A percentile compares a stretch with the other conserved stretches of the same genome.
phyloP scores from a whole-genome alignment of 805 yeast species.

The Blastobotrys parvus region DNA sequence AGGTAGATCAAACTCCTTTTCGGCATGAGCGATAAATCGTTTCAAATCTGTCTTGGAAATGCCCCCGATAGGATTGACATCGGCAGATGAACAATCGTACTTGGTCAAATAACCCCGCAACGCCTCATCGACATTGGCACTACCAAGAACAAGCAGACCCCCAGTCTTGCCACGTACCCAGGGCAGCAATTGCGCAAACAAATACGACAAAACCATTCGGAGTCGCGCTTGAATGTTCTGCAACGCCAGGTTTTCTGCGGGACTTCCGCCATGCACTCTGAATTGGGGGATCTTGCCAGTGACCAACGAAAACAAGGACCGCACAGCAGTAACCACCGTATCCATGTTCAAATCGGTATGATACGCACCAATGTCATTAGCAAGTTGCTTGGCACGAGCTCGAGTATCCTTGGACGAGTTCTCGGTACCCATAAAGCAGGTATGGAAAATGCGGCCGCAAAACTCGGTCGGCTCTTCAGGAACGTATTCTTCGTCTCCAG shows the following conservation, averaged over 20 bases:
- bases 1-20: slow-evolving; percentile 60
- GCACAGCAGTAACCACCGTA: slow-evolving; percentile 62
- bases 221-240: slow-evolving; percentile 96
- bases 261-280: slow-evolving; percentile 89
- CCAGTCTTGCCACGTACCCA: slow-evolving; percentile 80
- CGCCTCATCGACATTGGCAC: slow-evolving; percentile 97
- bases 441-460: slow-evolving; percentile 69
- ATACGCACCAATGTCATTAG: slow-evolving; percentile 71
- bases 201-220: slow-evolving; percentile 87
- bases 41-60: slow-evolving; percentile 91
- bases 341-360: slow-evolving; percentile 94
- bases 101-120: slow-evolving; percentile 92
- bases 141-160: slow-evolving; percentile 84
- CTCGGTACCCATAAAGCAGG: slow-evolving; percentile 92
- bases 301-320: slow-evolving; percentile 71
- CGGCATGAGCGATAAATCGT: slow-evolving; percentile 75
- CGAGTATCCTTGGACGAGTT: slow-evolving; percentile 89
- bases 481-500: slow-evolving; percentile 42
- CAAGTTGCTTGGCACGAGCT: slow-evolving; percentile 66
- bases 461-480: slow-evolving; percentile 74
- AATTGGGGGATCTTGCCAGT: slow-evolving; percentile 86
- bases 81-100: slow-evolving; percentile 96
- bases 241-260: slow-evolving; percentile 83
- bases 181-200: slow-evolving; percentile 90
- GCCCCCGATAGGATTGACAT: slow-evolving; percentile 97